These are phyloP conservation scores for Cutaneotrichosporon sp. DNA, from an alignment of 1,284 basidiomycete genomes.

Conservation along the genomic window DNA sequence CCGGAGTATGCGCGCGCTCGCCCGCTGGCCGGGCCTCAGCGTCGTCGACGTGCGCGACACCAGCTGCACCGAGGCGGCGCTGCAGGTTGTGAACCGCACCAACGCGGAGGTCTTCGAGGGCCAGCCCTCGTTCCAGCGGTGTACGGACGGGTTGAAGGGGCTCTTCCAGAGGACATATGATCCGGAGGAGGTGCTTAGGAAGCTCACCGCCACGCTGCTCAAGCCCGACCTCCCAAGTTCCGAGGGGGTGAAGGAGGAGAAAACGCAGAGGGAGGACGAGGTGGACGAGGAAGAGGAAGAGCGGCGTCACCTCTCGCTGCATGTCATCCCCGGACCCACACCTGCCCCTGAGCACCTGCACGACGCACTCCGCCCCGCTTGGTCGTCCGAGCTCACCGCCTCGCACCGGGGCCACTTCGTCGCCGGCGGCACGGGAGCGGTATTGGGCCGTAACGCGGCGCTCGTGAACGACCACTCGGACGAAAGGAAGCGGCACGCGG, in stretches of 20 bases:
- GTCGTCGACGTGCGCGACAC: conserved; percentile 44
- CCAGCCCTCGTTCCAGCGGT: conserved; percentile 39
- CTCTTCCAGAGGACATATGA: conserved; percentile 29
- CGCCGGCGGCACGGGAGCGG: conserved; percentile 29
- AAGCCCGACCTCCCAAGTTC: conserved; percentile 14
- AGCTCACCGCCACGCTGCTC: conserved; percentile 35
- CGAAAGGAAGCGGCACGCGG: not conserved
- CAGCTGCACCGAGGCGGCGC: conserved; percentile 33
- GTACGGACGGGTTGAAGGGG: conserved; percentile 32
- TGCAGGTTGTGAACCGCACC: conserved; percentile 36
- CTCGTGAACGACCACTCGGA: conserved; percentile 16
- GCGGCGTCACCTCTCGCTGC: conserved; percentile 18
- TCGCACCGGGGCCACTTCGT: conserved; percentile 16
- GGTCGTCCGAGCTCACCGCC: not conserved
- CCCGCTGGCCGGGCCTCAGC: conserved; percentile 42
- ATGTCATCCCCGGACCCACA: conserved; percentile 20
- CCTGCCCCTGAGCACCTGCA: conserved; percentile 15
- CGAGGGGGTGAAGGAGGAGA: not conserved
- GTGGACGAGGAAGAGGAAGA: not conserved
- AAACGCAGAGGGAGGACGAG: no score
- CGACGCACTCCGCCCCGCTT: conserved; percentile 1
- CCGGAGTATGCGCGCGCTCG: conserved; percentile 33
- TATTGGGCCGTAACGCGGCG: conserved; percentile 32
- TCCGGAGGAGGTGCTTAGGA: conserved; percentile 28
- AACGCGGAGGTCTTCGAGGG: conserved; percentile 26